Percentiles rank a stretch among this genome's conserved stretches.
phyloP scores from a whole-genome alignment of 192 early-diverging fungal genomes.

The Coemansia sp. region DNA sequence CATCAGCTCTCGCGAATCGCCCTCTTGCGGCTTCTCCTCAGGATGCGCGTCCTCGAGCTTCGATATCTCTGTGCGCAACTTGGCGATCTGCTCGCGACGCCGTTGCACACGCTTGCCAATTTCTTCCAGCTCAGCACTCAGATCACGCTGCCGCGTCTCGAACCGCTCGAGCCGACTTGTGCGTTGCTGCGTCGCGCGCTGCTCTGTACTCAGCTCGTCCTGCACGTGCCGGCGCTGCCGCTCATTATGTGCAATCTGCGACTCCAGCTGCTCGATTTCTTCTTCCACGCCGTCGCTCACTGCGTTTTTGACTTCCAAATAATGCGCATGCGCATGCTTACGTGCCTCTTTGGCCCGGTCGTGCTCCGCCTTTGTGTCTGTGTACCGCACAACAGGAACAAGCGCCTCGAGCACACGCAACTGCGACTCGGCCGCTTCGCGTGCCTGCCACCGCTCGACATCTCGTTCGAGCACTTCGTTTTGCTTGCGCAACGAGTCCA shows the following conservation, averaged over 20 bases:
- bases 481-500: slow-evolving; percentile 64
- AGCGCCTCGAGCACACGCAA: slow-evolving; percentile 60
- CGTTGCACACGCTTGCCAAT: slow-evolving; percentile 37
- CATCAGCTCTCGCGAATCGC: slow-evolving; percentile 15
- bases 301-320: slow-evolving; percentile 32
- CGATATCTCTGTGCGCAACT: slow-evolving; percentile 38
- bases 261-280: slow-evolving; percentile 41
- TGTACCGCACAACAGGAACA: slow-evolving; percentile 64
- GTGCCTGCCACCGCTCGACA: slow-evolving; percentile 70
- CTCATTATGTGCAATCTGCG: slow-evolving; percentile 17
- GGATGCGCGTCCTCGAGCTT: slow-evolving; percentile 25
- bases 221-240: slow-evolving; percentile 9
- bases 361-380: slow-evolving; percentile 56
- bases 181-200: slow-evolving; percentile 20
- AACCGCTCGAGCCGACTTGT: slow-evolving; percentile 14
- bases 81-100: slow-evolving; percentile 35
- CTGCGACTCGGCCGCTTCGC: slow-evolving; percentile 61
- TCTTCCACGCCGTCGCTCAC: slow-evolving; percentile 15
- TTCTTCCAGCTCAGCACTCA: slow-evolving; percentile 27
- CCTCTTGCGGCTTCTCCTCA: slow-evolving; percentile 8
- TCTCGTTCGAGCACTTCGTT: slow-evolving; percentile 74
- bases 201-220: slow-evolving; percentile 7
- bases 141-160: slow-evolving; percentile 29
- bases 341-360: slow-evolving; percentile 52
- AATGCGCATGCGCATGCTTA: slow-evolving; percentile 31